phyloP scores from a whole-genome alignment of 83 land plant species.

The Picea abies region DNA sequence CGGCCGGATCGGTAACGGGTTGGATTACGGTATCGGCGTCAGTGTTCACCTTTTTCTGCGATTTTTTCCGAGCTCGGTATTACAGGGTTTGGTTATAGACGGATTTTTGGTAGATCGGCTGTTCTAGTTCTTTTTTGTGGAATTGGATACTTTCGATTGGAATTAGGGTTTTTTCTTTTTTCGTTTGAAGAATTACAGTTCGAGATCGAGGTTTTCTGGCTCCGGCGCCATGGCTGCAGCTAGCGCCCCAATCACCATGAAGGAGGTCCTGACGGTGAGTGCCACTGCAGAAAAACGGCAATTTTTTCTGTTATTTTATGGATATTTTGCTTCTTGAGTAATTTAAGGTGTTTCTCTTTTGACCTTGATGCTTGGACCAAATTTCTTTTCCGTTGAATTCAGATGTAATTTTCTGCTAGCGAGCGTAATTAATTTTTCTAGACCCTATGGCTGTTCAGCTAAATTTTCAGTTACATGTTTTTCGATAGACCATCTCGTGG shows the following conservation, averaged over 20 bases:
- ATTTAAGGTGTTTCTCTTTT: not conserved
- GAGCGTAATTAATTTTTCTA: not conserved
- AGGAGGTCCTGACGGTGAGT: conserved; percentile 69
- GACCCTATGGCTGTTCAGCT: not conserved
- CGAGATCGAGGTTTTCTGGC: not conserved
- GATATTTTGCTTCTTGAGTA: not conserved
- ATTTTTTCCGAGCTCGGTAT: not conserved
- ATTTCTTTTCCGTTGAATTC: not conserved
- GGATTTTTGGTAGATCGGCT: not conserved
- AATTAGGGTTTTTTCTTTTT: not conserved
- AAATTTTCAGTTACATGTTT: not conserved
- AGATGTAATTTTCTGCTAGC: not conserved
- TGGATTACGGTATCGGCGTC: not conserved
- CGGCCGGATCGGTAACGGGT: too few species aligned
- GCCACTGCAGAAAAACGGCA: not conserved
- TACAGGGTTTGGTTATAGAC: not conserved
- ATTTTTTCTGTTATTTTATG: not conserved
- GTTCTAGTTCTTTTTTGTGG: not conserved
- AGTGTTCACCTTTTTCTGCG: not conserved
- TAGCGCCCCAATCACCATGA: conserved; percentile 85
- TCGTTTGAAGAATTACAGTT: not conserved
- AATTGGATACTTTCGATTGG: not conserved
- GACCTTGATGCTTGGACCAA: not conserved
- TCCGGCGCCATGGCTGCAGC: conserved; percentile 72
- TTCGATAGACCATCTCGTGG: not conserved